phyloP scores from a whole-genome alignment of 768 basidiomycete genomes.

The Termitomyces sp. region DNA sequence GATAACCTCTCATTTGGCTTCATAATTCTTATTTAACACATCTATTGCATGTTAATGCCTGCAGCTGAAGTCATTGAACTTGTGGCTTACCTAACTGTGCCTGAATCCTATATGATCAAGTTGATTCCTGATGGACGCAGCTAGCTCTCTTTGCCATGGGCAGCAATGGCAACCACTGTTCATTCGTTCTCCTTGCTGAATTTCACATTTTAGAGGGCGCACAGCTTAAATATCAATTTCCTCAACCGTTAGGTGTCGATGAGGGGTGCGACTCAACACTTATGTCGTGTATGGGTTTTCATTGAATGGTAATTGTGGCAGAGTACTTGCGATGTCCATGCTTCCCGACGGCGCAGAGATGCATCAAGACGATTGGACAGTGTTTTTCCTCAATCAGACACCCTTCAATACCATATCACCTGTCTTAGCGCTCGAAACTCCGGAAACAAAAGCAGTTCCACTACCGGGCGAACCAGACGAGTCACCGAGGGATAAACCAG shows the following conservation, averaged over 20 bases:
- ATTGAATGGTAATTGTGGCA: constrained; percentile 23
- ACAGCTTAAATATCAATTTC: constrained; percentile 92
- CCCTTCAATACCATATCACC: constrained; percentile 83
- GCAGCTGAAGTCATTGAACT: not conserved
- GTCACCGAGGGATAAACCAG: constrained; percentile 29
- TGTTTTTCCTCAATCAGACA: constrained; percentile 97
- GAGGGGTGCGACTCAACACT: constrained; percentile 62
- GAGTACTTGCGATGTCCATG: constrained; percentile 95
- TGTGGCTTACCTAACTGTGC: constrained; percentile 1
- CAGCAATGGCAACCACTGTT: constrained; percentile 70
- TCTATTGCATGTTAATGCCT: not conserved
- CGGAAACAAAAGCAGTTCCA: constrained; percentile 30
- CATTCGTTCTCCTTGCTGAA: constrained; percentile 95
- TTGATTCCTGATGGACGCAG: constrained; percentile 29
- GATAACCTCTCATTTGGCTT: constrained; percentile 3
- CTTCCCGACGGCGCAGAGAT: constrained; percentile 97
- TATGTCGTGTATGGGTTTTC: constrained; percentile 7
- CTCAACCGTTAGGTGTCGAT: constrained; percentile 89
- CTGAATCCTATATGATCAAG: not conserved
- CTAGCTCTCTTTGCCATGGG: constrained; percentile 42
- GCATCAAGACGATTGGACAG: constrained; percentile 94
- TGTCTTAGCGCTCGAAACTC: constrained; percentile 67
- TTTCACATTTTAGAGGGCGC: constrained; percentile 97
- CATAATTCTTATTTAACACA: too few relatives aligned
- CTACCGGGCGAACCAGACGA: constrained; percentile 30